Percentiles rank a stretch among this genome's conserved stretches.
Evolutionary conservation across 1,284 basidiomycete genomes (phyloP).

Genomic region (Clitocybe nebularis): DNA sequence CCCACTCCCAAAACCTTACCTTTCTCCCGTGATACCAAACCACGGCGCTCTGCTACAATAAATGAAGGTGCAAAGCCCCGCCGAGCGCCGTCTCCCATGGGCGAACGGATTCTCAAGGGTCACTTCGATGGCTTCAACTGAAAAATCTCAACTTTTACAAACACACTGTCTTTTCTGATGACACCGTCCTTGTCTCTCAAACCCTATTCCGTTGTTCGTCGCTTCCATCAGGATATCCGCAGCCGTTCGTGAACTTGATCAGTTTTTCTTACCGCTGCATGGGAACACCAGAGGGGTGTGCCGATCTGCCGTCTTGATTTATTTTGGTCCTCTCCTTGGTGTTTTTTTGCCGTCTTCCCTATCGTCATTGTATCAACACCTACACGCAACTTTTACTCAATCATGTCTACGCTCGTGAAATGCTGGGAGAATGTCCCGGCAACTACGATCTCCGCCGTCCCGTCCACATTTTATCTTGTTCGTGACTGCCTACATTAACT

Average conservation of each 20-base stretch:
- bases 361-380: slow-evolving; percentile 1
- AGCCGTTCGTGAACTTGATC: slow-evolving; percentile 29
- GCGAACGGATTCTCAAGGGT: slow-evolving; percentile 77
- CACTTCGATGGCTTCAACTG: slow-evolving; percentile 81
- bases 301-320: too few species aligned
- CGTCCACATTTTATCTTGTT: background rate
- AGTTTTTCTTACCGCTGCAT: slow-evolving; percentile 4
- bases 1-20: slow-evolving; percentile 21
- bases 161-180: background rate
- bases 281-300: background rate
- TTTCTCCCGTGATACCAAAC: slow-evolving; percentile 34
- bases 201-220: slow-evolving; percentile 13
- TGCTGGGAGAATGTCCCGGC: background rate
- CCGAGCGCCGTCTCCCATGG: slow-evolving; percentile 79
- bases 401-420: background rate
- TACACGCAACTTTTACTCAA: background rate
- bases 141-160: slow-evolving; percentile 11
- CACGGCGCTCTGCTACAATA: slow-evolving; percentile 59
- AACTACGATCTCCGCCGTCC: background rate
- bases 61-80: slow-evolving; percentile 44
- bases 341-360: background rate
- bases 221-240: slow-evolving; percentile 35
- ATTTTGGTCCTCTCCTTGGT: slow-evolving; percentile 1
- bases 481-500: background rate
- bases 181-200: background rate